Conservation (phyloP, 2,329 filamentous ascomycete species). For the Neonectria sp. region DNA sequence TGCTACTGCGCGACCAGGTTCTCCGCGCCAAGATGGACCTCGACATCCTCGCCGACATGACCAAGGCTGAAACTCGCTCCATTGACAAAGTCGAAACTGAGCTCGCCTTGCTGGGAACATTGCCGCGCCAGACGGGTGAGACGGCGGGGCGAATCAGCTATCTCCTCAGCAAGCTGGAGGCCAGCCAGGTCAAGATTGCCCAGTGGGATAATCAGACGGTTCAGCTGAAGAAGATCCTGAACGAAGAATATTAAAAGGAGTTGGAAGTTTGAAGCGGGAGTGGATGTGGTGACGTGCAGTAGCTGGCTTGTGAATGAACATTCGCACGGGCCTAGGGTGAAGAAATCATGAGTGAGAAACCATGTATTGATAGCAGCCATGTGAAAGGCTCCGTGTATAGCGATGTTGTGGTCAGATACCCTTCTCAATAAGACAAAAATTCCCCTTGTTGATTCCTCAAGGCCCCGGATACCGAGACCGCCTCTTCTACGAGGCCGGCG, state of each 20-base stretch:
- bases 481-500: neutral
- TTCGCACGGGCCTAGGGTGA: neutral
- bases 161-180: constrained; percentile 79
- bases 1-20: constrained; percentile 79
- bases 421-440: constrained; percentile 26
- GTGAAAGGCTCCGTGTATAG: constrained; percentile 3
- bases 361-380: constrained; percentile 5
- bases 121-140: constrained; percentile 81
- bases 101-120: constrained; percentile 76
- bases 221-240: constrained; percentile 76
- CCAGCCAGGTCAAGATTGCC: constrained; percentile 82
- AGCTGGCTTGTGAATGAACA: neutral
- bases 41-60: constrained; percentile 76
- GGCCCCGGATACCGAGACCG: neutral
- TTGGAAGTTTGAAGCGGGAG: neutral
- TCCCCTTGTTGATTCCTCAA: neutral
- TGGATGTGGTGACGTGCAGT: neutral
- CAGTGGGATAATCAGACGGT: constrained; percentile 81
- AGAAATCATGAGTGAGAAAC: neutral
- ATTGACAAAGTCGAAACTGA: constrained; percentile 88
- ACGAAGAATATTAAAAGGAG: constrained; percentile 59
- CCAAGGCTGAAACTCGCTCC: constrained; percentile 78
- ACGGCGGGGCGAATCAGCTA: constrained; percentile 77
- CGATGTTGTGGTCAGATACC: constrained; percentile 24
- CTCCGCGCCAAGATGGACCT: constrained; percentile 82